phyloP scores from a whole-genome alignment of 1,284 basidiomycete species.

The Cryptococcus sp. region DNA sequence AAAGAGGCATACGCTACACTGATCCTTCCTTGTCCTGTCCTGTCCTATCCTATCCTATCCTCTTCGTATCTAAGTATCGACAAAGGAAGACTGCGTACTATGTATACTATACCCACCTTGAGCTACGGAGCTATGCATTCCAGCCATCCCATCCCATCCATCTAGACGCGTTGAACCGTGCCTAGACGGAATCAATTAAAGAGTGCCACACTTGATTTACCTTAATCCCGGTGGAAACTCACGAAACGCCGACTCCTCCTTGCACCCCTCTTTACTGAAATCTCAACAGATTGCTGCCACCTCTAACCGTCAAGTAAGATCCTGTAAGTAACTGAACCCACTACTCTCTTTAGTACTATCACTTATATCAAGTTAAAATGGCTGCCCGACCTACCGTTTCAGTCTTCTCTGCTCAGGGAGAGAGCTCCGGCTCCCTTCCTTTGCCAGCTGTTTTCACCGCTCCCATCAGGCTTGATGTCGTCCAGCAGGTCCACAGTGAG shows the following conservation, averaged over 20 bases:
- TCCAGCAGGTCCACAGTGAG: constrained; percentile 97
- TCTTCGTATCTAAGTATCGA: no score
- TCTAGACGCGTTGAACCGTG: not conserved
- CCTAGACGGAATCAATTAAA: not conserved
- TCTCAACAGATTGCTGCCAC: constrained; percentile 1
- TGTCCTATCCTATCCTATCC: no score
- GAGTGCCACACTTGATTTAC: constrained; percentile 1
- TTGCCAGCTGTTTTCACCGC: constrained; percentile 97
- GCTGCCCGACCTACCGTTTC: constrained; percentile 85
- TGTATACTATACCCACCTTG: not conserved
- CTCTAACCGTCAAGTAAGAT: constrained; percentile 11
- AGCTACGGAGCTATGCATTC: not conserved
- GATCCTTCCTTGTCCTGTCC: no score
- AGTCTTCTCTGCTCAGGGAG: constrained; percentile 71
- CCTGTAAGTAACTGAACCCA: constrained; percentile 4
- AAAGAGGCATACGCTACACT: no score
- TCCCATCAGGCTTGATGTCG: constrained; percentile 97
- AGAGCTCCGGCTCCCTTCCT: constrained; percentile 82
- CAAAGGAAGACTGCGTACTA: no score
- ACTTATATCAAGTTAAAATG: constrained; percentile 53
- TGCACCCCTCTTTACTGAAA: not conserved
- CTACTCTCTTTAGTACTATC: not conserved
- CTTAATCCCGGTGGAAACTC: not conserved
- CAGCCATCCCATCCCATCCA: not conserved
- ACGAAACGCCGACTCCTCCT: constrained; percentile 13